These are phyloP conservation scores for Stropharia rugosoannulata DNA, from an alignment of 768 basidiomycete genomes.

Conservation along the genomic window DNA sequence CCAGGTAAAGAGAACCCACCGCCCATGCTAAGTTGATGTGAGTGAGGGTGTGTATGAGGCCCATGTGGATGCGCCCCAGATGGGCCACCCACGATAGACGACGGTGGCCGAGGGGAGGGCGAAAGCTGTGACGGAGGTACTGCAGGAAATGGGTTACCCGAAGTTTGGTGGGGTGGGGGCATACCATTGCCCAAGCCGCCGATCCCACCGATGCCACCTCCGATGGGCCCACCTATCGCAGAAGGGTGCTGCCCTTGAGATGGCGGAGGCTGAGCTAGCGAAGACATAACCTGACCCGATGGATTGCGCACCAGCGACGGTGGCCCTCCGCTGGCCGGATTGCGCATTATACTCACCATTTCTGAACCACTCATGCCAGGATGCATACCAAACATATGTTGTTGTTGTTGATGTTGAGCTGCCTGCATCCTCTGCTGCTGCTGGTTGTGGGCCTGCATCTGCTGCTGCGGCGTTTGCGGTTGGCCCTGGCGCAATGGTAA, in stretches of 20 bases:
- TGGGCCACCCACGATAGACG: not conserved
- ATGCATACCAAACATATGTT: constrained; percentile 1
- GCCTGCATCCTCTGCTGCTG: constrained; percentile 28
- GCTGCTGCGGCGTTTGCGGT: constrained; percentile 23
- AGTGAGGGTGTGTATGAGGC: constrained; percentile 11
- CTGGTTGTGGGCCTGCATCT: constrained; percentile 27
- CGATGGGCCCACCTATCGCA: not conserved
- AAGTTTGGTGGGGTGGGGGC: constrained; percentile 29
- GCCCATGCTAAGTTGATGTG: not conserved
- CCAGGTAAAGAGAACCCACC: constrained; percentile 1
- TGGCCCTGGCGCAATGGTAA: constrained; percentile 36
- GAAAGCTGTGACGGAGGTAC: constrained; percentile 36
- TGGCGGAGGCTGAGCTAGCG: not conserved
- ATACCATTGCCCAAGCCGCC: constrained; percentile 22
- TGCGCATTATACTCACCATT: not conserved
- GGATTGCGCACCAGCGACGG: not conserved
- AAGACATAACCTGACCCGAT: constrained; percentile 3
- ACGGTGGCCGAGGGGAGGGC: constrained; percentile 40
- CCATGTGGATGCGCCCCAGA: not conserved
- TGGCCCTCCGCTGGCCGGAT: not conserved
- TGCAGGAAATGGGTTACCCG: constrained; percentile 32
- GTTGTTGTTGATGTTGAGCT: constrained; percentile 12
- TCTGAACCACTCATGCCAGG: not conserved
- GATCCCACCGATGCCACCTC: not conserved
- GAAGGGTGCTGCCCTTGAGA: not conserved